These are phyloP conservation scores for Tephrocybe sp. DNA, from an alignment of 768 basidiomycete species.

Conservation along the genomic window DNA sequence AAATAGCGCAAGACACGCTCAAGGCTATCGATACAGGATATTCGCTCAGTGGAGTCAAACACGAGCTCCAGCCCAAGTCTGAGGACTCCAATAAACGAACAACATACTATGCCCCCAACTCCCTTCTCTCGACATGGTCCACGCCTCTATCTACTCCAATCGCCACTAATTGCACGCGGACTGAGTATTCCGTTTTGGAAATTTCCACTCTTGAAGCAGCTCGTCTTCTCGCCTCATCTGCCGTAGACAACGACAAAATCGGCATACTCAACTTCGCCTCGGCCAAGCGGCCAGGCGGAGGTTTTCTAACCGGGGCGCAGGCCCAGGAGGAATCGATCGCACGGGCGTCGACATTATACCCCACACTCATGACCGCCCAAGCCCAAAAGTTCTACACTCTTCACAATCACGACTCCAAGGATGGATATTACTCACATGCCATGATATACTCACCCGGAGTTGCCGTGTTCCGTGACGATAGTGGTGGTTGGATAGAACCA, in stretches of 20 bases:
- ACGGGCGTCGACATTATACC: conserved; percentile 70
- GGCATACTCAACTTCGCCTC: conserved; percentile 79
- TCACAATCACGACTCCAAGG: conserved; percentile 48
- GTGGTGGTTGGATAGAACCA: conserved; percentile 55
- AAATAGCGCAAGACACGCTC: conserved; percentile 54
- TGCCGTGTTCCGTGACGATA: conserved; percentile 62
- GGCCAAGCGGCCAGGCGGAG: conserved; percentile 74
- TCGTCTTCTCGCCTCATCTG: conserved; percentile 32
- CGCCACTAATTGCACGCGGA: conserved; percentile 6
- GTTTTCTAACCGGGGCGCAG: conserved; percentile 69
- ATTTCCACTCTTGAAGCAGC: conserved; percentile 66
- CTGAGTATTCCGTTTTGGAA: conserved; percentile 52
- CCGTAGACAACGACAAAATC: conserved; percentile 31
- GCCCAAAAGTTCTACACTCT: conserved; percentile 62
- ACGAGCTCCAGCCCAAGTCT: conserved; percentile 27
- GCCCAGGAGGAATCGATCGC: conserved; percentile 85
- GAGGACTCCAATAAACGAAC: conserved; percentile 40
- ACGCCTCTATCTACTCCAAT: conserved; percentile 42
- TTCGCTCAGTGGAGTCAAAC: conserved; percentile 24
- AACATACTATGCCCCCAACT: conserved; percentile 52
- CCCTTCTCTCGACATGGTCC: conserved; percentile 48
- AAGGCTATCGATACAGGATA: conserved; percentile 47
- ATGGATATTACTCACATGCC: conserved; percentile 72
- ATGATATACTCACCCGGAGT: conserved; percentile 75
- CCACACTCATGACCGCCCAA: conserved; percentile 53